These are phyloP conservation scores for Arthrobotrys megalospora DNA, from an alignment of 2,329 filamentous ascomycete genomes.

Conservation along the genomic window DNA sequence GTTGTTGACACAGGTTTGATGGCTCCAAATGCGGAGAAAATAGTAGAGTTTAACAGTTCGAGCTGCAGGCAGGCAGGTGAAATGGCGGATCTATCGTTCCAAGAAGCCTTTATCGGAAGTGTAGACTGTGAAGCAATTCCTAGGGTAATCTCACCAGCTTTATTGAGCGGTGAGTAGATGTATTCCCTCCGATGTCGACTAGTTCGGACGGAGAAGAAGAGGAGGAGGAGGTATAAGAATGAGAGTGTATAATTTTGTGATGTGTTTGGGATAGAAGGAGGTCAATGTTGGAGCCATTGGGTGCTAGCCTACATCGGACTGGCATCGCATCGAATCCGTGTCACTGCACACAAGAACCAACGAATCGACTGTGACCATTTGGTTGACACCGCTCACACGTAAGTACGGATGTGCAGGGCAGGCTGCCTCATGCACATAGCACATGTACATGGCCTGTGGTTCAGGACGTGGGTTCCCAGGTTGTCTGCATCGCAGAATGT, in stretches of 20 bases:
- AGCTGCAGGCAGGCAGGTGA: not conserved
- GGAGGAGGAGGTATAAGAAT: conserved; percentile 46
- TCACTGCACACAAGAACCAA: conserved; percentile 42
- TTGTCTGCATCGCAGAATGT: conserved; percentile 55
- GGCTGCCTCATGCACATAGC: conserved; percentile 53
- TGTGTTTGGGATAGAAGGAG: conserved; percentile 48
- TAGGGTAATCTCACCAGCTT: conserved; percentile 2
- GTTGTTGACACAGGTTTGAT: not conserved
- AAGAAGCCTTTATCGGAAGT: not conserved
- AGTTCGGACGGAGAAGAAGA: conserved; percentile 16
- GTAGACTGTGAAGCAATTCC: not conserved
- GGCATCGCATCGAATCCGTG: conserved; percentile 60
- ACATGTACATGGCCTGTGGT: conserved; percentile 42
- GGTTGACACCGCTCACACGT: conserved; percentile 57
- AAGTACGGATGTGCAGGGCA: conserved; percentile 51
- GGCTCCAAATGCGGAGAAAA: not conserved
- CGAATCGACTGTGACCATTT: conserved; percentile 60
- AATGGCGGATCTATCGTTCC: conserved; percentile 1
- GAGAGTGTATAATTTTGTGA: conserved; percentile 39
- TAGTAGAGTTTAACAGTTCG: not conserved
- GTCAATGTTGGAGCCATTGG: conserved; percentile 38
- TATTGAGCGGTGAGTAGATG: not conserved
- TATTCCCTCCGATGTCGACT: conserved; percentile 28
- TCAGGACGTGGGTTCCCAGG: conserved; percentile 44
- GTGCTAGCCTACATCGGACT: conserved; percentile 53